phyloP scores from a whole-genome alignment of 2,329 filamentous ascomycete species.

The Fusarium dimerum region DNA sequence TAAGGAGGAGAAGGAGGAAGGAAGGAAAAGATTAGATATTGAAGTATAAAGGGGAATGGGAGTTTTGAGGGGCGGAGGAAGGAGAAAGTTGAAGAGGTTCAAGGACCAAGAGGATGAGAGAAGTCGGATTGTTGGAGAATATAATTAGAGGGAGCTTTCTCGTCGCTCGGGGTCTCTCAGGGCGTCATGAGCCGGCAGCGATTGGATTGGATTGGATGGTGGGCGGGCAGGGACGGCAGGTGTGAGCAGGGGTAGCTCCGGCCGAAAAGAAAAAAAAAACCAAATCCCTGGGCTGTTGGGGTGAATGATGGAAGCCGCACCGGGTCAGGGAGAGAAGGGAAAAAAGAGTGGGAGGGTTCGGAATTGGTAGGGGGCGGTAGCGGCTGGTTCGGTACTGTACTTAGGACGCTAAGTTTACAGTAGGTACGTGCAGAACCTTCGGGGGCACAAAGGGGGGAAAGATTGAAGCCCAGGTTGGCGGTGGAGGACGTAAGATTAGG shows the following conservation, averaged over 20 bases:
- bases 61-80: conserved; percentile 24
- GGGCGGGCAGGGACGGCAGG: conserved; percentile 15
- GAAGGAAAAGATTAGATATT: conserved; percentile 1
- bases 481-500: neutral
- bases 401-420: neutral
- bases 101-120: conserved; percentile 14
- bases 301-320: conserved; percentile 13
- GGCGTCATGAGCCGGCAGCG: conserved; percentile 30
- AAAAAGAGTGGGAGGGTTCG: too few relatives aligned
- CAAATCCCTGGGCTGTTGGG: conserved; percentile 19
- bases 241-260: conserved; percentile 28
- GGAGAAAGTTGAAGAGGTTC: conserved; percentile 10
- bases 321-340: conserved; percentile 4
- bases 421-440: neutral
- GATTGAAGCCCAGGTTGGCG: neutral
- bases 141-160: neutral
- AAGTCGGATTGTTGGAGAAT: conserved; percentile 5
- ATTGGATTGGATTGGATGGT: conserved; percentile 13
- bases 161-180: conserved; percentile 24
- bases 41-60: conserved; percentile 12
- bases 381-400: neutral
- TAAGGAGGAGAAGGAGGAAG: conserved; percentile 4
- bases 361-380: too few relatives aligned
- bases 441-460: neutral
- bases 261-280: conserved; percentile 22